These are phyloP conservation scores for Papiliotrema flavescens DNA, from an alignment of 1,284 basidiomycete genomes.

Conservation along the genomic window DNA sequence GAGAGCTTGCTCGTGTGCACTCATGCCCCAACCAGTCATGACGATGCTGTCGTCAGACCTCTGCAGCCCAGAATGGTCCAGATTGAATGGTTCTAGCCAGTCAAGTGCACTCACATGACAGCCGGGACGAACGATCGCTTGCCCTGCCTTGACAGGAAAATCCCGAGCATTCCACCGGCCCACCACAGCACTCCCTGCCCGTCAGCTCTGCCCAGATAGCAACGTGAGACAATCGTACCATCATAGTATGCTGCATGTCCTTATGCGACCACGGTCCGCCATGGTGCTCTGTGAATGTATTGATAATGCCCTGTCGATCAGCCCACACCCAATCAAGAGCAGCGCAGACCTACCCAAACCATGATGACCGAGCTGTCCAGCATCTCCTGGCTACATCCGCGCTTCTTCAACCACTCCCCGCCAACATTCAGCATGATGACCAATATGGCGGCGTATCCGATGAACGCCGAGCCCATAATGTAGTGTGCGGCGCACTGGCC, in stretches of 20 bases:
- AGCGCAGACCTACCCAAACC: conserved; percentile 64
- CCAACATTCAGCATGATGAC: conserved; percentile 78
- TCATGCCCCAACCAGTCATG: conserved; percentile 93
- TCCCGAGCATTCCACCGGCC: conserved; percentile 83
- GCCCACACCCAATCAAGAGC: neutral
- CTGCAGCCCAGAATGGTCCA: neutral
- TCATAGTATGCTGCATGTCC: conserved; percentile 86
- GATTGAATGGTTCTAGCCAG: neutral
- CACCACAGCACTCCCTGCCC: conserved; percentile 71
- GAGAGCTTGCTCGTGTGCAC: conserved; percentile 78
- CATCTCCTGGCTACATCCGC: conserved; percentile 67
- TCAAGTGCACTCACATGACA: conserved; percentile 60
- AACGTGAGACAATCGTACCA: conserved; percentile 19
- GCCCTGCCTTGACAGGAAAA: conserved; percentile 78
- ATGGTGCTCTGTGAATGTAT: conserved; percentile 90
- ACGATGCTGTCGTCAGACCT: conserved; percentile 58
- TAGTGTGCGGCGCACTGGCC: conserved; percentile 85
- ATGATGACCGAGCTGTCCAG: conserved; percentile 87
- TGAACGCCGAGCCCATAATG: conserved; percentile 80
- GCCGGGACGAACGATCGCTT: conserved; percentile 79
- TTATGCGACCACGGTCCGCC: conserved; percentile 79
- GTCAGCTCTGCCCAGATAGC: conserved; percentile 16
- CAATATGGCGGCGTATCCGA: conserved; percentile 81
- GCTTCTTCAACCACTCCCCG: conserved; percentile 68
- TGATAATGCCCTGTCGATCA: conserved; percentile 57